Base-by-base conservation (phyloP, 352 stramenopile species). In the Phytophthora pinifolia region DNA sequence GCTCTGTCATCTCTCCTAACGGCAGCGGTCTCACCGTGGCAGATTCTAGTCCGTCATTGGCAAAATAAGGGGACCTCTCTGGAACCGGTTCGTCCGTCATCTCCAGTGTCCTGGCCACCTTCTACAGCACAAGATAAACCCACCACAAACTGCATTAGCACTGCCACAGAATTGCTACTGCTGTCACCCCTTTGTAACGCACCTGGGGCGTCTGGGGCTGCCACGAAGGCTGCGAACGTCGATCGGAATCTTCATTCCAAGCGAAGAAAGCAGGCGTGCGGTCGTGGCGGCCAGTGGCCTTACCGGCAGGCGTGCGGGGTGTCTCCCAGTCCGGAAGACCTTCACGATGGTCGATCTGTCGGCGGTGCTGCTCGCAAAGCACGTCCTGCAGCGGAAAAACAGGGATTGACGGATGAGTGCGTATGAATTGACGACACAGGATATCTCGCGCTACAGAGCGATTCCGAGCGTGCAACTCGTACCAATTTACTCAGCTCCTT, bases 361-460 rank as follows among this genome's bases (percentile, higher is more conserved):
- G 64, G 14, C 72, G 62, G 53, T 85, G 76, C 43, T 89, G 73
- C 54, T 86, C 74, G 33, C 74, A 85, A 30, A 74, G 35, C 9
- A 89, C 6, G 14, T 77, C 64, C 72, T 86, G 37, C 18, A 25
- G 9, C 9, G 3, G 43, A 13, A 44, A 33, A 43, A 17, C 22
- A 12, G 13, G 13, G 31, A 31, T 54, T 34, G 14, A 33, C 22
- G 34, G 17, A 18, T 13, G 6, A 46, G 14, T 46, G 39, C 30
- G 1, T 3, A 18, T 20, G 17, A 15, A 6, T 20, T 17, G 30
- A 31, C 8, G 22, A 6, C 34, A 62, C 33, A 22, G 42, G 50
- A 56, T 54, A 38, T 17, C 18, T 34, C 9, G 18, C 13, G 33
- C 14, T 46, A 0, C 12, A 54, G 13, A 48, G 6, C 12, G 27